Conservation (phyloP, 345 rosid species). For the Sapria himalayana region DNA sequence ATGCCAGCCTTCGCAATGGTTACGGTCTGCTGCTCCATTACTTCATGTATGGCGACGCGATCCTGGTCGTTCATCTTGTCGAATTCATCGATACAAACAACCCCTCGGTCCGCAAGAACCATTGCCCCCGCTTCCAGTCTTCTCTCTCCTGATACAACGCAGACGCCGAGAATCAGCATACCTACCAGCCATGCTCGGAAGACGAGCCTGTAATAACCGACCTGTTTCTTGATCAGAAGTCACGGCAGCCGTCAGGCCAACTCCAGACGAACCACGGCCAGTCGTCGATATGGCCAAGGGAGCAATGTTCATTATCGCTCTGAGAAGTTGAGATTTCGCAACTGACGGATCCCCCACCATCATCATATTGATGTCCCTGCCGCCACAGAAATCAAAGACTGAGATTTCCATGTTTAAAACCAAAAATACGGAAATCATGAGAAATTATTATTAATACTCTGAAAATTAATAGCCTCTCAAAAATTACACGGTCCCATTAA, state of each 20-base stretch:
- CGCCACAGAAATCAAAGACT: constrained; percentile 8
- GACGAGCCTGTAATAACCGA: no score
- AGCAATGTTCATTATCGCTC: constrained; percentile 95
- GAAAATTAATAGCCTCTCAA: no score
- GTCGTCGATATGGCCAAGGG: constrained; percentile 99
- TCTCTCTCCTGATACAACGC: constrained; percentile 58
- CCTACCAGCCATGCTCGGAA: no score
- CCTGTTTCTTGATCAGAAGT: constrained; percentile 99
- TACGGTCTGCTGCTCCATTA: constrained; percentile 99
- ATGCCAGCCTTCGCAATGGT: constrained; percentile 99
- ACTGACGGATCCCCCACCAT: constrained; percentile 99
- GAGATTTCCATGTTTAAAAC: no score
- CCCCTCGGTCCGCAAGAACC: constrained; percentile 98
- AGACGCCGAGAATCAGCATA: no score
- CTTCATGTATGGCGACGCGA: constrained; percentile 98
- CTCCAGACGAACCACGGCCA: constrained; percentile 99
- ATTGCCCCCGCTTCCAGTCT: constrained; percentile 99
- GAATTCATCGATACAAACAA: constrained; percentile 93
- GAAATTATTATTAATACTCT: no score
- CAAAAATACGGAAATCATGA: no score
- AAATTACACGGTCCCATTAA: no score
- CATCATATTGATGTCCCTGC: constrained; percentile 98
- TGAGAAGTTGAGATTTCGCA: constrained; percentile 91
- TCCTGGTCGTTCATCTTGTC: constrained; percentile 99
- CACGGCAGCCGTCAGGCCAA: constrained; percentile 98